Conservation (phyloP, 2,329 filamentous ascomycete species). For the Thelonectria blattea region DNA sequence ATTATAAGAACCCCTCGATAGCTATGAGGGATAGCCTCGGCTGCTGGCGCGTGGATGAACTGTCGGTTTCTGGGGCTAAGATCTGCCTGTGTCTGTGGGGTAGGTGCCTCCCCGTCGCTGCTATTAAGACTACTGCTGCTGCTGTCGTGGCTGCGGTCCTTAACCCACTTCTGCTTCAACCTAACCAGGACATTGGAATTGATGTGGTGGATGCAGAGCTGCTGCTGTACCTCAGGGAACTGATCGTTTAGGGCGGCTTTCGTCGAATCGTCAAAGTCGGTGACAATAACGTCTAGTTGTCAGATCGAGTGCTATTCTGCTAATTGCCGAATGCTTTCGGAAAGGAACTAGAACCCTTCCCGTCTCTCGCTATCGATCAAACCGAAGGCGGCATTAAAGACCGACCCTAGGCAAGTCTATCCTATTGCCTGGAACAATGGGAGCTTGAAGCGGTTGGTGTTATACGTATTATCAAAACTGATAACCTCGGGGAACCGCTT, state of each 20-base stretch:
- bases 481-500: constrained; percentile 22
- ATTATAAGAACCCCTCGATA: constrained; percentile 3
- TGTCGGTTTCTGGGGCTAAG: not conserved
- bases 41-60: constrained; percentile 1
- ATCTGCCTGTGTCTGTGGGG: not conserved
- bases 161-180: not conserved
- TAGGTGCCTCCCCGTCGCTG: not conserved
- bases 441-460: constrained; percentile 24
- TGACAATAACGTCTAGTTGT: constrained; percentile 6
- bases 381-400: constrained; percentile 23
- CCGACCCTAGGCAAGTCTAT: constrained; percentile 11
- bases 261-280: constrained; percentile 12
- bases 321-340: constrained; percentile 10
- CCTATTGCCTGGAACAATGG: constrained; percentile 9
- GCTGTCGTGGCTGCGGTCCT: not conserved
- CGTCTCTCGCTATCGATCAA: constrained; percentile 23
- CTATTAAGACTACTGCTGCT: constrained; percentile 1
- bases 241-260: constrained; percentile 4
- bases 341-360: constrained; percentile 19
- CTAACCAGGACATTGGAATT: constrained; percentile 8
- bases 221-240: constrained; percentile 12
- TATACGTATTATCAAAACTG: constrained; percentile 26
- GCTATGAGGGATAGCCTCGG: not conserved
- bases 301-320: not conserved
- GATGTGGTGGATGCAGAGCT: constrained; percentile 6